phyloP scores from a whole-genome alignment of 768 basidiomycete genomes.

The Amanita molliuscula region DNA sequence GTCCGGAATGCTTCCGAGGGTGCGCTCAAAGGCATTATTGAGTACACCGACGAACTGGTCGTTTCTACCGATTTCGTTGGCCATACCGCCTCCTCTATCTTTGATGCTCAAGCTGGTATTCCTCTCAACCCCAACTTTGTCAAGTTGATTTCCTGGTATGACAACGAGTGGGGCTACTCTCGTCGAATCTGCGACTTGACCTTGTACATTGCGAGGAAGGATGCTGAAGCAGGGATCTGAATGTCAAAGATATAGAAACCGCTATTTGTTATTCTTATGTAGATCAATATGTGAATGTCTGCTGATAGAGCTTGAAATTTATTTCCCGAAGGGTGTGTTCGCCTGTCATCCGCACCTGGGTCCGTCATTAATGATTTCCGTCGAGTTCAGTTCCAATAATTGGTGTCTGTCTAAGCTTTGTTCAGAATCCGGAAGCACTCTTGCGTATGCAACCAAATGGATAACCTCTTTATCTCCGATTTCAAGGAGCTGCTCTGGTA shows the following conservation, averaged over 20 bases:
- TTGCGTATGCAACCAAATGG: too few relatives aligned
- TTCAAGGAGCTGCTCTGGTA: too few relatives aligned
- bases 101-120: conserved; percentile 85
- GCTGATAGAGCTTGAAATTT: not conserved
- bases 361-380: too few relatives aligned
- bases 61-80: conserved; percentile 88
- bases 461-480: too few relatives aligned
- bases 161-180: conserved; percentile 90
- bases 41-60: conserved; percentile 81
- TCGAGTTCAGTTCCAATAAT: too few relatives aligned
- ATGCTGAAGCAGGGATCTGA: conserved; percentile 21
- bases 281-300: not conserved
- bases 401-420: too few relatives aligned
- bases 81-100: conserved; percentile 65
- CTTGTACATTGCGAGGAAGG: conserved; percentile 60
- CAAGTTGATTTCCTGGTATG: conserved; percentile 94
- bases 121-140: conserved; percentile 80
- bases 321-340: too few relatives aligned
- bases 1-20: conserved; percentile 65
- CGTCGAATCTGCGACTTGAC: conserved; percentile 81
- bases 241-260: not conserved
- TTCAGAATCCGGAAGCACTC: too few relatives aligned
- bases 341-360: too few relatives aligned
- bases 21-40: conserved; percentile 54
- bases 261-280: conserved; percentile 1